Evolutionary conservation across 345 rosid genomes (phyloP).

Genomic region (Sonneratia alba): DNA sequence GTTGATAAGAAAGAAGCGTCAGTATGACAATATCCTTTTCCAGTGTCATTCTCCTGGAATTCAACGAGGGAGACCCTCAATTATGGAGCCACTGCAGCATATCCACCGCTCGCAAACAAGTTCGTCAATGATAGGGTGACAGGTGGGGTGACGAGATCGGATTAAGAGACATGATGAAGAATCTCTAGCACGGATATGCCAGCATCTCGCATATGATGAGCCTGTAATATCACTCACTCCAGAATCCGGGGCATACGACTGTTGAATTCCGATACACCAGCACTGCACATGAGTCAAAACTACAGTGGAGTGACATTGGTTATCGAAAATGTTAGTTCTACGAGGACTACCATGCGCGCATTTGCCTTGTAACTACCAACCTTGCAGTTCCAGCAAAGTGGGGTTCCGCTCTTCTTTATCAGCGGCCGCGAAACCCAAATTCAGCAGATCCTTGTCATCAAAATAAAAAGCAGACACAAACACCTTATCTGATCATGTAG

Average conservation of each 20-base stretch:
- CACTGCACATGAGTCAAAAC: too few species aligned
- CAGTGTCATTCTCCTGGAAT: background rate
- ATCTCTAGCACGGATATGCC: background rate
- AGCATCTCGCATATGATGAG: background rate
- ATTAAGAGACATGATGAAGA: background rate
- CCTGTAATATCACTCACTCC: too few species aligned
- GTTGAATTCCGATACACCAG: too few species aligned
- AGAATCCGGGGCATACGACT: too few species aligned
- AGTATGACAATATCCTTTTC: background rate
- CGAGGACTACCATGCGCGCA: background rate
- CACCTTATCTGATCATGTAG: background rate
- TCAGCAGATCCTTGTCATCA: conserved; percentile 18
- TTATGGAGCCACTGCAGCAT: too few species aligned
- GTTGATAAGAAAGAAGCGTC: background rate
- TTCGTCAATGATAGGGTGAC: too few species aligned
- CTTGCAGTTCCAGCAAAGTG: conserved; percentile 41
- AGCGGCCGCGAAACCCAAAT: conserved; percentile 13
- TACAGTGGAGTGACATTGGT: background rate
- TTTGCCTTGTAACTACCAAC: conserved; percentile 7
- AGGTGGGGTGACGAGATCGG: background rate
- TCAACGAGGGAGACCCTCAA: background rate
- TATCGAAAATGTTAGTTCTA: background rate
- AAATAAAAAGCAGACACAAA: conserved; percentile 2
- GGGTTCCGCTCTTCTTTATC: conserved; percentile 10
- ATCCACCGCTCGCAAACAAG: too few species aligned